These are phyloP conservation scores for Calonectria pauciramosa DNA, from an alignment of 2,329 filamentous ascomycete species.

Conservation along the genomic window DNA sequence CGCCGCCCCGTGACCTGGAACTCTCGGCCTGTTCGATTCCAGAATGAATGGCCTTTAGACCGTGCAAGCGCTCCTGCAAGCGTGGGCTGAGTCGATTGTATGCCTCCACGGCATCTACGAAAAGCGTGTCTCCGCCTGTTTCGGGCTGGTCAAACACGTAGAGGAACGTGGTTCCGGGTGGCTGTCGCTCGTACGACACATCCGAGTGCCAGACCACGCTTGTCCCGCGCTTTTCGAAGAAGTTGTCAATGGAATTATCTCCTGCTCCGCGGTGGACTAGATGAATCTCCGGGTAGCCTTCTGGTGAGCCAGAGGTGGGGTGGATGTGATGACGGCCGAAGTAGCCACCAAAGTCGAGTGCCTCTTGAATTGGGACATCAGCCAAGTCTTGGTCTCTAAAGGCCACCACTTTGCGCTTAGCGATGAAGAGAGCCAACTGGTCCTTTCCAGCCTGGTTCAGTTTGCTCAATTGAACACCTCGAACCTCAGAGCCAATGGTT, in stretches of 20 bases:
- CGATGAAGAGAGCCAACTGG: conserved; percentile 58
- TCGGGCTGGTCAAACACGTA: not conserved
- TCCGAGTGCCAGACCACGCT: conserved; percentile 57
- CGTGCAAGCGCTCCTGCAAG: conserved; percentile 13
- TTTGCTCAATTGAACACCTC: conserved; percentile 55
- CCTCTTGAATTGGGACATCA: conserved; percentile 53
- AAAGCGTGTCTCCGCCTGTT: conserved; percentile 26
- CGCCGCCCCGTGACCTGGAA: not conserved
- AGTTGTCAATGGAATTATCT: conserved; percentile 55
- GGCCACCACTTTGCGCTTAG: conserved; percentile 56
- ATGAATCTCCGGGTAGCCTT: conserved; percentile 59
- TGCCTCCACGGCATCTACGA: conserved; percentile 11
- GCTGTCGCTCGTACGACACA: conserved; percentile 58
- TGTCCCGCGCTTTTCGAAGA: conserved; percentile 45
- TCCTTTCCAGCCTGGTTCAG: conserved; percentile 56
- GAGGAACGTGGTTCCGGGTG: conserved; percentile 57
- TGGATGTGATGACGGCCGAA: conserved; percentile 58
- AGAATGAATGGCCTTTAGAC: conserved; percentile 18
- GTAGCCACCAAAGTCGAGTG: conserved; percentile 55
- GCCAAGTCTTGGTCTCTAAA: conserved; percentile 52
- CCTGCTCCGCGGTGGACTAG: conserved; percentile 62
- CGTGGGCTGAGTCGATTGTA: conserved; percentile 15
- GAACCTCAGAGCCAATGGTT: conserved; percentile 56
- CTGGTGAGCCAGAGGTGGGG: conserved; percentile 45
- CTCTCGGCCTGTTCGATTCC: conserved; percentile 17